Percentiles rank a stretch among this genome's conserved stretches.
Evolutionary conservation across 345 rosid species (phyloP).

Genomic region (Euphorbia lathyris): DNA sequence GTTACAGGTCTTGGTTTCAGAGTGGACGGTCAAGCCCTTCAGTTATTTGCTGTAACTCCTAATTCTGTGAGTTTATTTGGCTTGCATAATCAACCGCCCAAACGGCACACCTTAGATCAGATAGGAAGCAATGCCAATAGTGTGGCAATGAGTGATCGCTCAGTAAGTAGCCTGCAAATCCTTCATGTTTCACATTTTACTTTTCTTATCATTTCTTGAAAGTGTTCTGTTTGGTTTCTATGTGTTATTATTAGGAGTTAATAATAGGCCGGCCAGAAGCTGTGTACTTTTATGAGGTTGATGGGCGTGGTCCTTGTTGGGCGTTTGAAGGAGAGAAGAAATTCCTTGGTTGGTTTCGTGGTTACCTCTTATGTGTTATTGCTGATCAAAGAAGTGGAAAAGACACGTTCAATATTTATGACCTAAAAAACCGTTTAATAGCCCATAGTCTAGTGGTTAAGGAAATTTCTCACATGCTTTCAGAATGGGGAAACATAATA

Average conservation of each 20-base stretch:
- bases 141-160: constrained; percentile 91
- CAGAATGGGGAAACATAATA: constrained; percentile 93
- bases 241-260: constrained; percentile 56
- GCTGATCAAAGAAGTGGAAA: constrained; percentile 76
- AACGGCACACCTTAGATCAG: constrained; percentile 74
- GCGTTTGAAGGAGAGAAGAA: constrained; percentile 99
- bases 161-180: constrained; percentile 41
- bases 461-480: constrained; percentile 89
- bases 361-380: constrained; percentile 86
- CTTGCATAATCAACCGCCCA: constrained; percentile 74
- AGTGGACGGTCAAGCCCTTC: constrained; percentile 87
- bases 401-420: constrained; percentile 78
- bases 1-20: constrained; percentile 81
- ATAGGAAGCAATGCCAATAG: constrained; percentile 65
- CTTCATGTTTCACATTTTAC: not conserved
- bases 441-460: constrained; percentile 80
- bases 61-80: constrained; percentile 67
- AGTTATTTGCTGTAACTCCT: constrained; percentile 77
- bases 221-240: constrained; percentile 8
- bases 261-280: constrained; percentile 95
- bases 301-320: constrained; percentile 99
- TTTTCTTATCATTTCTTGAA: not conserved
- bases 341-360: constrained; percentile 92
- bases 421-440: constrained; percentile 84
- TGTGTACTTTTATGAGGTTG: constrained; percentile 90